These are phyloP conservation scores for Aspergillus affinis DNA, from an alignment of 495 filamentous ascomycete genomes.

Conservation along the genomic window DNA sequence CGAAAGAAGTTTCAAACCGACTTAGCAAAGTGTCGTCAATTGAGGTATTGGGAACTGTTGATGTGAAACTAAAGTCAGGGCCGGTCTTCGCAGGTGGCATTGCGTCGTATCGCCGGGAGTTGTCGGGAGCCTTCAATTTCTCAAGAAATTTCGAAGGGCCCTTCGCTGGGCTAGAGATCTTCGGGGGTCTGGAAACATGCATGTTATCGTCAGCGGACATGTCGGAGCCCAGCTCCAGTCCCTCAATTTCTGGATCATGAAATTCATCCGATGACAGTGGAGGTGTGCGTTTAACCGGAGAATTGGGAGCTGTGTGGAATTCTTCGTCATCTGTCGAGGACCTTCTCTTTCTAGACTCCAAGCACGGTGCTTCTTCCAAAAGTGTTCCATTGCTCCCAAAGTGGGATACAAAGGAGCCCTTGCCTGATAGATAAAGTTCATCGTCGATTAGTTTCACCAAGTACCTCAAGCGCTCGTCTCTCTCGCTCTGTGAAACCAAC, in stretches of 20 bases:
- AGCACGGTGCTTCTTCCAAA: background rate
- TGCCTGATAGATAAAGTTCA: slow-evolving; percentile 26
- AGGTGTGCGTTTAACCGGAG: slow-evolving; percentile 27
- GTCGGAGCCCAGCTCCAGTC: slow-evolving; percentile 1
- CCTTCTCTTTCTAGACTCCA: slow-evolving; percentile 25
- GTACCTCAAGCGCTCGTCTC: slow-evolving; percentile 25
- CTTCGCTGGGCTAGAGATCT: slow-evolving; percentile 4
- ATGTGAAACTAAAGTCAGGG: slow-evolving; percentile 29
- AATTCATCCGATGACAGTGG: slow-evolving; percentile 11
- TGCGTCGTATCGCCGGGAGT: slow-evolving; percentile 19
- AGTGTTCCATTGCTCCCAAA: slow-evolving; percentile 1
- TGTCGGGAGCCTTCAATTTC: slow-evolving; percentile 21
- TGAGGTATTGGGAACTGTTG: slow-evolving; percentile 9
- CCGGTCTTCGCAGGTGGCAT: slow-evolving; percentile 6
- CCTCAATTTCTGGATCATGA: slow-evolving; percentile 7
- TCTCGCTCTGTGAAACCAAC: slow-evolving; percentile 14
- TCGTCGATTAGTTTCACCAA: slow-evolving; percentile 28
- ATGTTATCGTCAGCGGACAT: slow-evolving; percentile 3
- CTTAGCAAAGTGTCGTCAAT: slow-evolving; percentile 18
- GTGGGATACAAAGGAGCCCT: slow-evolving; percentile 13
- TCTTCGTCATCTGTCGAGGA: slow-evolving; percentile 31
- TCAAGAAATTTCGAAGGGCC: slow-evolving; percentile 22
- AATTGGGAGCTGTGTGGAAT: slow-evolving; percentile 44
- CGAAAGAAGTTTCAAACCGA: slow-evolving; percentile 30
- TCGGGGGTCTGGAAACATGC: slow-evolving; percentile 12